These are phyloP conservation scores for Neurospora sp. DNA, from an alignment of 2,329 filamentous ascomycete species.

Conservation along the genomic window DNA sequence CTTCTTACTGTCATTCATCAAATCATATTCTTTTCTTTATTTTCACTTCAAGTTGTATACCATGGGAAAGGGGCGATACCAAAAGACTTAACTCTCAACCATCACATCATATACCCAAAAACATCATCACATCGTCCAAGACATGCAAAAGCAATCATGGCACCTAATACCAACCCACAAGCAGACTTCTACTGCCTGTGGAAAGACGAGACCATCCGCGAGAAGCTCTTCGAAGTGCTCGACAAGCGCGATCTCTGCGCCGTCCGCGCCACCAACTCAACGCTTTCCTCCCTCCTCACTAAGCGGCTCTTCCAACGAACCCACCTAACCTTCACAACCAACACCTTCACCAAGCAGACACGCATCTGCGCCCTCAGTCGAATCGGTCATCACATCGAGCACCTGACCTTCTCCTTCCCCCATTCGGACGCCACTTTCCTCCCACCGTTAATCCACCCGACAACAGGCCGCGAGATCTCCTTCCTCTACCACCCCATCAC, in stretches of 20 bases:
- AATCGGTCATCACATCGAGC: slow-evolving; percentile 70
- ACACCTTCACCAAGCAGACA: slow-evolving; percentile 64
- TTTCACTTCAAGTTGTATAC: not conserved
- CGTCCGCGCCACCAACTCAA: slow-evolving; percentile 58
- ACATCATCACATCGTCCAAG: slow-evolving; percentile 12
- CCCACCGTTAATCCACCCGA: slow-evolving; percentile 71
- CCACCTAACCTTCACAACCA: slow-evolving; percentile 61
- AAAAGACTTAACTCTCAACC: not conserved
- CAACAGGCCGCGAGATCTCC: slow-evolving; percentile 65
- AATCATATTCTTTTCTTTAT: not conserved
- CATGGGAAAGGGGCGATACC: not conserved
- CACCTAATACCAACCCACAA: slow-evolving; percentile 31
- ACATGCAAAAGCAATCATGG: slow-evolving; percentile 42
- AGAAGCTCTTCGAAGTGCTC: slow-evolving; percentile 40
- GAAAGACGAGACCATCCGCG: slow-evolving; percentile 40
- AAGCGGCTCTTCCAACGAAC: slow-evolving; percentile 60
- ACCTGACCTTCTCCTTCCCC: slow-evolving; percentile 66
- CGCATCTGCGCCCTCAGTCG: slow-evolving; percentile 65
- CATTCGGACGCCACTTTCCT: slow-evolving; percentile 73
- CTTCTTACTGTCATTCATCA: not conserved
- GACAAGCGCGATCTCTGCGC: slow-evolving; percentile 44
- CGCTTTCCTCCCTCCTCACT: slow-evolving; percentile 61
- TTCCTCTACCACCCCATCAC: slow-evolving; percentile 77
- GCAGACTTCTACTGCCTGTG: slow-evolving; percentile 44
- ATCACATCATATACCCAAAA: not conserved